phyloP scores from a whole-genome alignment of 1,284 basidiomycete genomes.

The Ceratorhiza oryzae-sativae region DNA sequence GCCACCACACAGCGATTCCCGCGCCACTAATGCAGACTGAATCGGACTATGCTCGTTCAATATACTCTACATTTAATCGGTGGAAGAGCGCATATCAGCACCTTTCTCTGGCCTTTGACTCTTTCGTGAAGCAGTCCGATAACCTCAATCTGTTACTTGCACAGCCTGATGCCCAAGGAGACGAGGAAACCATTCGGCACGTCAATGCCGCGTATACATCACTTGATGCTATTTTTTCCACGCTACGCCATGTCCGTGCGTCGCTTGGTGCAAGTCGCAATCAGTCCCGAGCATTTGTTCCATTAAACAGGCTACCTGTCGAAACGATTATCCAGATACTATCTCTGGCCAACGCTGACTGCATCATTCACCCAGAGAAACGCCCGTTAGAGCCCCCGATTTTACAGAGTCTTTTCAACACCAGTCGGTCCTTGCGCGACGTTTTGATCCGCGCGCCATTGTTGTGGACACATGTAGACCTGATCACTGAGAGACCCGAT shows the following conservation, averaged over 20 bases:
- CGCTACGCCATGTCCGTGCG: not conserved
- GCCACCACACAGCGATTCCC: too few species aligned
- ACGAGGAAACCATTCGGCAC: not conserved
- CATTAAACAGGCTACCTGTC: not conserved
- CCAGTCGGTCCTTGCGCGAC: not conserved
- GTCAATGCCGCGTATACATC: not conserved
- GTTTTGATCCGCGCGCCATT: not conserved
- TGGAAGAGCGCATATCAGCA: too few species aligned
- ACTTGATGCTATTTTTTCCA: not conserved
- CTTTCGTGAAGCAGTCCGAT: too few species aligned
- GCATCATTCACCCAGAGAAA: not conserved
- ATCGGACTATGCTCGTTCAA: too few species aligned
- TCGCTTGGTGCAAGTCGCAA: not conserved
- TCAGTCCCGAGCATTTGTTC: not conserved
- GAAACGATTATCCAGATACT: not conserved
- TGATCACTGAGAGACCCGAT: not conserved
- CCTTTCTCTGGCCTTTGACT: too few species aligned
- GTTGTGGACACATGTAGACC: slow-evolving; percentile 1
- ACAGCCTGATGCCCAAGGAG: not conserved
- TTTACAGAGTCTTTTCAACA: not conserved
- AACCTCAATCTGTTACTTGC: too few species aligned
- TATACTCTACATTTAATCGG: not conserved
- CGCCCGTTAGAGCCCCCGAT: not conserved
- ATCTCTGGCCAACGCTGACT: not conserved
- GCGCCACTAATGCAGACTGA: too few species aligned